Evolutionary conservation across 2,329 filamentous ascomycete species (phyloP), one percentile per base, ranked within the genome.

Genomic region (Stachybotrys echinatus): DNA sequence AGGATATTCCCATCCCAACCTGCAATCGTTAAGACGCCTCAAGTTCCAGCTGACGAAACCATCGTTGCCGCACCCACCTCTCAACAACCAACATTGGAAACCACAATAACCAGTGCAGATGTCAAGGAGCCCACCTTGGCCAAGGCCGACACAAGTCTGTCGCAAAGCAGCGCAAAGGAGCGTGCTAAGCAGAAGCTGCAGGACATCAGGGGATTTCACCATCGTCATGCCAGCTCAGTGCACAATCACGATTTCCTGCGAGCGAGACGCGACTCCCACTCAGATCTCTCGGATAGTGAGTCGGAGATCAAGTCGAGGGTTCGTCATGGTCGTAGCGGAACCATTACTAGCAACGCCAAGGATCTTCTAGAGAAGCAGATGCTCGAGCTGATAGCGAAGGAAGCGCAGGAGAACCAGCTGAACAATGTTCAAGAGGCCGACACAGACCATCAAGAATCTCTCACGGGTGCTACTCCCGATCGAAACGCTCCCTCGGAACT

Each of bases 351-450:
- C 55, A 73, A 66, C 42, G 54, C 65, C 21, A 76, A 74, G 52
- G 76, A 81, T 50, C 66, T 84, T 12, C 65, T 84, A 12, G 78
- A 82, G 53, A 82, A 79, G 60, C 81, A 84, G 58, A 84, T 84
- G 79, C 66, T 76, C 51, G 79, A 83, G 50, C 77, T 83, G 69
- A 73, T 84, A 52, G 76, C 76, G 6, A 74, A 74, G 52, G 80
- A 84, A 59, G 73, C 72, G 6, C 65, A 66, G 12, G 72, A 74
- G 42, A 67, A 69, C 39, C 71, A 74, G 21, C 58, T 67, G n/a
- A 57, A 60, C 1, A 60, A 65, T n/a, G 55, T 62, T 14, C 57
- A 54, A 12, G 60, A 65, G 47, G 65, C 62, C 3, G 67, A 69
- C n/a, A 53, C 63, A 1, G 63, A 62, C 50, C 58, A 62, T 34